Evolutionary conservation across 1,284 basidiomycete genomes (phyloP), one percentile per base, ranked within the genome.

Genomic region (Austroboletus olivaceoglutinosus): DNA sequence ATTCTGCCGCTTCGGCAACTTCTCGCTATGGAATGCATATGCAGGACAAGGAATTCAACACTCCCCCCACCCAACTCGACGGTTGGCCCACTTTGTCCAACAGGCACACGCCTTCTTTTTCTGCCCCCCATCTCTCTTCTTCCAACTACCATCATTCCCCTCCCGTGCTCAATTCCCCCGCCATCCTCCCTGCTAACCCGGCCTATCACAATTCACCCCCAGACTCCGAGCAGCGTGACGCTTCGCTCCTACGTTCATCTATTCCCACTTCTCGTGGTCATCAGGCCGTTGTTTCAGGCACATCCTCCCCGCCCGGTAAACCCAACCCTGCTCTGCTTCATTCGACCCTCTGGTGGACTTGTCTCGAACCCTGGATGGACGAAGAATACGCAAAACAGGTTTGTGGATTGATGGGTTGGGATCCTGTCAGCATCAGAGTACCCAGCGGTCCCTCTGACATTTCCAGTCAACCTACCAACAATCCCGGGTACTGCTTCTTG

Each of bases 351-450:
- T 88, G 83, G 77, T 89, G 90, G 85, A 82, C 83, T 60, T 85
- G 89, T 63, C 78, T 92, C 51, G 91, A 93, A 70, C 83, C 86
- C 60, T 93, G 90, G 91, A 93, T 93, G 90, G 90, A 92, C 72
- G 89, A 91, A 78, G 86, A 89, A 66, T 93, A 92, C 73, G 87
- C 82, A 41, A 86, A 86, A 68, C 86, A 89, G 65, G 87, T 91
- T 60, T 89, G 87, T 69, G 72, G 68, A 49, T 74, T 91, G 63
- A 88, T 90, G 86, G 79, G 82, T 55, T 91, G 89, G 88, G 83
- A 88, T 50, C 80, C 85, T 23, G 73, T 83, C 67, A 77, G 67
- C 61, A 80, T 89, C 71, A 86, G 83, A 65, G 82, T 89, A 30
- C 85, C 86, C 30, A 84, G 74, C 55, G 77, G 82, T n/a, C 67